Conservation (phyloP, 108 stramenopile species). For the Stephanodiscus minutulus region DNA sequence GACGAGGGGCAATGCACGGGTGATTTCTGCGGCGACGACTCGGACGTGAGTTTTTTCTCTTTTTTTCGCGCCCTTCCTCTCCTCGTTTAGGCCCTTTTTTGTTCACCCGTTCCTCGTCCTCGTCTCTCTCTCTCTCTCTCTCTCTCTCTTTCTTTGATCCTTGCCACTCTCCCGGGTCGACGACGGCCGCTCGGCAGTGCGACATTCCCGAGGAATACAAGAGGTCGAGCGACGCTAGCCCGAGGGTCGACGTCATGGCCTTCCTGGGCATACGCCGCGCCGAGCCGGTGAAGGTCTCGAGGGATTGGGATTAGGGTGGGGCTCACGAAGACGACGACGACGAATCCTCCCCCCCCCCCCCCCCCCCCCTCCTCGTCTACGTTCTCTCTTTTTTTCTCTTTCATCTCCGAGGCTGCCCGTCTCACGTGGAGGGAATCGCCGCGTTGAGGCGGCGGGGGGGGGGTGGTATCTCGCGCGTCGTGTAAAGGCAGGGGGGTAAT, state of each 20-base stretch:
- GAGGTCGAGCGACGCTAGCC: not conserved
- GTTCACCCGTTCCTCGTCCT: not conserved
- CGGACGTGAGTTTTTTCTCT: constrained; percentile 27
- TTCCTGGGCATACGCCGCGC: constrained; percentile 48
- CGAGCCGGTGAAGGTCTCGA: constrained; percentile 23
- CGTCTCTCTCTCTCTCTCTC: not conserved
- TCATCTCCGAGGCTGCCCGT: too few species aligned
- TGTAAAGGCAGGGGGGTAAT: not conserved
- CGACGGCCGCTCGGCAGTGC: too few species aligned
- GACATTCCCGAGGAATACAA: constrained; percentile 51
- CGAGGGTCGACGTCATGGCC: constrained; percentile 47
- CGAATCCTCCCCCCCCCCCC: too few species aligned
- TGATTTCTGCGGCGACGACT: constrained; percentile 42
- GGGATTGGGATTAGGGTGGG: constrained; percentile 44
- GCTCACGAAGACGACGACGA: not conserved
- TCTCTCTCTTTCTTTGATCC: too few species aligned
- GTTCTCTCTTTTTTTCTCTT: too few species aligned
- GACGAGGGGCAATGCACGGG: constrained; percentile 29
- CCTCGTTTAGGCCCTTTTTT: not conserved
- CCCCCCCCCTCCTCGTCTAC: too few species aligned
- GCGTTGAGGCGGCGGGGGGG: too few species aligned
- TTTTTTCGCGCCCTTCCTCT: too few species aligned
- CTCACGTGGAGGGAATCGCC: too few species aligned
- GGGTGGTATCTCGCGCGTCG: too few species aligned
- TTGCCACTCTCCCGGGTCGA: too few species aligned